Conservation (phyloP, 192 early-diverging fungal genomes). For the Rhizoclosmatium globosum region DNA sequence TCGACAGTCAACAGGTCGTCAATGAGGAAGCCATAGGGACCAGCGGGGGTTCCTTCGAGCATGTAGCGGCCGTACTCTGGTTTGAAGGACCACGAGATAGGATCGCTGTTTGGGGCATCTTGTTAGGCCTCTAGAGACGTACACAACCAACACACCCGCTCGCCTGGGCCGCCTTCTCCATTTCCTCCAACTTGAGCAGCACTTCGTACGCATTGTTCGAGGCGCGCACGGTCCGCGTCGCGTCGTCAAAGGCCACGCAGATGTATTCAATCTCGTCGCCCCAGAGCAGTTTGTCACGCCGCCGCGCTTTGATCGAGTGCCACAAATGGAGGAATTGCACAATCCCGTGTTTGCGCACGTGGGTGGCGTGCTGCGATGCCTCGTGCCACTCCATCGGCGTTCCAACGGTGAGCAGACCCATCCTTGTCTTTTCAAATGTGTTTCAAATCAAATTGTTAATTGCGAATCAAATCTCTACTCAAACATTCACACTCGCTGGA, state of each 20-base stretch:
- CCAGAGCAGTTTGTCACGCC: conserved; percentile 87
- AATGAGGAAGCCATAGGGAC: conserved; percentile 87
- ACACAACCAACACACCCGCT: not conserved
- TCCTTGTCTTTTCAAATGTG: conserved; percentile 38
- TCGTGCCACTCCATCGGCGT: conserved; percentile 98
- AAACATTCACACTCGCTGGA: too few species aligned
- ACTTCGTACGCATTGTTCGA: conserved; percentile 84
- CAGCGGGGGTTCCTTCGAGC: conserved; percentile 94
- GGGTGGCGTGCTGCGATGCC: conserved; percentile 81
- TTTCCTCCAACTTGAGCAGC: conserved; percentile 71
- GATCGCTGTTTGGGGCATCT: conserved; percentile 1
- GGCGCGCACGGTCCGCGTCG: conserved; percentile 62
- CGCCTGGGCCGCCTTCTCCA: conserved; percentile 69
- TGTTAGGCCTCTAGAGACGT: not conserved
- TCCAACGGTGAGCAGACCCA: conserved; percentile 94
- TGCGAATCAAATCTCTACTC: too few species aligned
- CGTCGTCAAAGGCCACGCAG: conserved; percentile 83
- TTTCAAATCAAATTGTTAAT: not conserved
- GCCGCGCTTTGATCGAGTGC: conserved; percentile 78
- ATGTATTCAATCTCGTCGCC: conserved; percentile 99
- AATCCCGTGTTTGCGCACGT: conserved; percentile 93
- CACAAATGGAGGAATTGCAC: conserved; percentile 92
- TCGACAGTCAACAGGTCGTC: conserved; percentile 85
- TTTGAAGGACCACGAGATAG: conserved; percentile 75
- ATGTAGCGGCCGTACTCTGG: conserved; percentile 98